These are phyloP conservation scores for Phytophthora rubi DNA, from an alignment of 352 stramenopile genomes.

Conservation along the genomic window DNA sequence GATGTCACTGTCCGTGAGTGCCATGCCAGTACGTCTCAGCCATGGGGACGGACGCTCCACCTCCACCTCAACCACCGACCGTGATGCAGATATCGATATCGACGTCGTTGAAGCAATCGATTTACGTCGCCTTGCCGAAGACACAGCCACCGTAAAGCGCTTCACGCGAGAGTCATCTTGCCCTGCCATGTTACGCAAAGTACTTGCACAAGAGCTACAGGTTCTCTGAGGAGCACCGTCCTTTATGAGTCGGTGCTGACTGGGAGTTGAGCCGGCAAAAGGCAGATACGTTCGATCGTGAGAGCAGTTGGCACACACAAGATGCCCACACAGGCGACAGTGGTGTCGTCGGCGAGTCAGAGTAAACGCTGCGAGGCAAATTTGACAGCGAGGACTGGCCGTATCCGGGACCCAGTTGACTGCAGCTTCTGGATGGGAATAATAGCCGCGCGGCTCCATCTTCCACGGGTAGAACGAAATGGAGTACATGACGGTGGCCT, in stretches of 20 bases:
- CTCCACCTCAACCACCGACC: conserved; percentile 31
- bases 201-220: conserved; percentile 69
- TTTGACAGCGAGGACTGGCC: conserved; percentile 65
- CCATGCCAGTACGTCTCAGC: conserved; percentile 33
- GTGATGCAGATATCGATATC: conserved; percentile 6
- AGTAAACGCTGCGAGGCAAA: conserved; percentile 62
- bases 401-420: conserved; percentile 78
- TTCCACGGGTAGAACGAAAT: conserved; percentile 85
- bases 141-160: conserved; percentile 48
- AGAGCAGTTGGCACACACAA: conserved; percentile 79
- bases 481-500: conserved; percentile 60
- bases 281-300: conserved; percentile 72
- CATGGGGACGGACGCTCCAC: conserved; percentile 42
- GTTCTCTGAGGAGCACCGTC: conserved; percentile 74
- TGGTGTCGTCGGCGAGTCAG: conserved; percentile 83
- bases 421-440: conserved; percentile 72
- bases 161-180: conserved; percentile 70
- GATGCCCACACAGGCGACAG: conserved; percentile 76
- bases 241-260: conserved; percentile 74
- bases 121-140: conserved; percentile 17
- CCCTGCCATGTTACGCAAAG: conserved; percentile 64
- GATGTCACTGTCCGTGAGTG: conserved; percentile 28
- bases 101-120: conserved; percentile 17
- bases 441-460: conserved; percentile 69
- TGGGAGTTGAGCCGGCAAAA: conserved; percentile 47